Percentiles rank a stretch among this genome's conserved stretches.
Conservation (phyloP, 352 stramenopile genomes). For the Phytopythium montanum region DNA sequence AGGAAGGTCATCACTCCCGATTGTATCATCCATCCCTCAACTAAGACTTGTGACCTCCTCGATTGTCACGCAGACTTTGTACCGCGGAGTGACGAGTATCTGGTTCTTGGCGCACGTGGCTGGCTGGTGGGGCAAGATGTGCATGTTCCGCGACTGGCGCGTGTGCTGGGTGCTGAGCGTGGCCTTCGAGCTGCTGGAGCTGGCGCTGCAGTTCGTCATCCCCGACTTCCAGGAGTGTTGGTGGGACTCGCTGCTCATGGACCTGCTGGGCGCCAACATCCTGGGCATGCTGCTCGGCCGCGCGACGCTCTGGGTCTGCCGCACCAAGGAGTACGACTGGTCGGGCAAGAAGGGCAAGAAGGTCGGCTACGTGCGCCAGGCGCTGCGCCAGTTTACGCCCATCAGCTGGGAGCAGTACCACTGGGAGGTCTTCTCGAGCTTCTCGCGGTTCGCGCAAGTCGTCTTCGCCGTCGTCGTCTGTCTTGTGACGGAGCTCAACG, state of each 20-base stretch:
- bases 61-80: constrained; percentile 30
- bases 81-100: constrained; percentile 71
- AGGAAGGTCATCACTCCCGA: not conserved
- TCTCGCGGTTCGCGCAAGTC: constrained; percentile 83
- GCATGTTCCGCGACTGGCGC: constrained; percentile 92
- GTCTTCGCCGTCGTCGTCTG: constrained; percentile 86
- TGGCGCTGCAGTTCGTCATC: constrained; percentile 87
- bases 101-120: constrained; percentile 86
- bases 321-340: constrained; percentile 91
- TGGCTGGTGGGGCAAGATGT: constrained; percentile 92
- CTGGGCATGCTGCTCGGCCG: constrained; percentile 84
- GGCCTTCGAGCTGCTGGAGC: constrained; percentile 89
- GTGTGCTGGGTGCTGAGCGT: constrained; percentile 91
- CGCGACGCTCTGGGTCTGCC: constrained; percentile 69
- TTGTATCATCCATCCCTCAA: not conserved
- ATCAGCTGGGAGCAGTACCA: constrained; percentile 88
- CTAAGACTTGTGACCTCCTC: not conserved
- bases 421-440: constrained; percentile 91
- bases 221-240: constrained; percentile 94
- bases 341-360: constrained; percentile 76
- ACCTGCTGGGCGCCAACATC: constrained; percentile 90
- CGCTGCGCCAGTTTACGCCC: constrained; percentile 87
- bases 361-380: constrained; percentile 54
- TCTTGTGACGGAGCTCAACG: constrained; percentile 89
- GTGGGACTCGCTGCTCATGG: constrained; percentile 93